A percentile compares a stretch with the other conserved stretches of the same genome.
phyloP scores from a whole-genome alignment of 108 stramenopile genomes.

The Cylindrotheca fusiformis region DNA sequence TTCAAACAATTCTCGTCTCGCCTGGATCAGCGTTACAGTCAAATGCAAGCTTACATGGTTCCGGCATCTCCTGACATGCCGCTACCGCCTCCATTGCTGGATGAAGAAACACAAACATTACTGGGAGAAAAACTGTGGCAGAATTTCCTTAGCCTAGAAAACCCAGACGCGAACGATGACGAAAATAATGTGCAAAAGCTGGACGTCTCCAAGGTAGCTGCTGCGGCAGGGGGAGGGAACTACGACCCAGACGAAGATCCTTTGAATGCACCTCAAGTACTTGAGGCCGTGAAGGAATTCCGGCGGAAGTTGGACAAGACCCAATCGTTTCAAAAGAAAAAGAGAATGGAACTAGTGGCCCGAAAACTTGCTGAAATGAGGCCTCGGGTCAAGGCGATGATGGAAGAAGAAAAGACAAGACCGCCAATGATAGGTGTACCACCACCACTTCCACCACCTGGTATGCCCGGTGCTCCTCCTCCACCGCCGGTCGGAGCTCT shows the following conservation, averaged over 20 bases:
- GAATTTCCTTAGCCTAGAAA: slow-evolving; percentile 22
- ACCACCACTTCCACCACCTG: slow-evolving; percentile 26
- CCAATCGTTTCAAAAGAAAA: slow-evolving; percentile 44
- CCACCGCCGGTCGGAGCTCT: slow-evolving; percentile 17
- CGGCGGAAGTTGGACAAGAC: slow-evolving; percentile 55
- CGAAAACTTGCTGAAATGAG: slow-evolving; percentile 49
- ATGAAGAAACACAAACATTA: slow-evolving; percentile 19
- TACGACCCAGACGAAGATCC: slow-evolving; percentile 86
- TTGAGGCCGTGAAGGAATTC: slow-evolving; percentile 74
- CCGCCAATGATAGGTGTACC: slow-evolving; percentile 9
- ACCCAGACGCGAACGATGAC: slow-evolving; percentile 1
- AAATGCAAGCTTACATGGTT: slow-evolving; percentile 41
- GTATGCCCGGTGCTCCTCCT: slow-evolving; percentile 25
- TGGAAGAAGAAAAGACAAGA: slow-evolving; percentile 32
- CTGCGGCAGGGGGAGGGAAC: slow-evolving; percentile 43
- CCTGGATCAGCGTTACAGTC: slow-evolving; percentile 22
- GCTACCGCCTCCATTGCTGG: slow-evolving; percentile 36
- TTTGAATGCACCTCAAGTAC: slow-evolving; percentile 70
- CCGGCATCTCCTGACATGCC: slow-evolving; percentile 42
- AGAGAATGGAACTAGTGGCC: slow-evolving; percentile 54
- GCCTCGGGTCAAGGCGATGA: slow-evolving; percentile 25
- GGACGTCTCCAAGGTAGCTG: slow-evolving; percentile 28
- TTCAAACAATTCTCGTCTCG: slow-evolving; percentile 22
- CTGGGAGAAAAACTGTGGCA: slow-evolving; percentile 30
- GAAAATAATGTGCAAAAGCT: slow-evolving; percentile 15